phyloP scores from a whole-genome alignment of 495 filamentous ascomycete species.

The Corynascus novoguineensis region DNA sequence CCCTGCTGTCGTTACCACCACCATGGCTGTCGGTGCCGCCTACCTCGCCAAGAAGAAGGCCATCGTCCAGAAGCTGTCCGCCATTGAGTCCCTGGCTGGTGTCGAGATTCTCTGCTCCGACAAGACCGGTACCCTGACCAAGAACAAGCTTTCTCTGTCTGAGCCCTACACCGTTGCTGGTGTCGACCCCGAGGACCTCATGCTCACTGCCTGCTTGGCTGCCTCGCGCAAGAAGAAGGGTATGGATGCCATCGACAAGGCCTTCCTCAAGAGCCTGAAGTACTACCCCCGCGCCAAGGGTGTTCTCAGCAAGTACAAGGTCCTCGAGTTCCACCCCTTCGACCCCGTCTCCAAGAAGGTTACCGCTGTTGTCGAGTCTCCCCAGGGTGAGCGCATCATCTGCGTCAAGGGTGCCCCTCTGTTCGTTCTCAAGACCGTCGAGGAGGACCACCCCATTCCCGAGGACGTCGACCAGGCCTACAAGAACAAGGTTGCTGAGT shows the following conservation, averaged over 20 bases:
- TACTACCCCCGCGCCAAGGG: constrained; percentile 73
- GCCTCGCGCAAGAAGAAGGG: constrained; percentile 92
- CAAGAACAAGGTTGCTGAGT: constrained; percentile 85
- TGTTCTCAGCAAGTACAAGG: constrained; percentile 68
- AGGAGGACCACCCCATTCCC: constrained; percentile 70
- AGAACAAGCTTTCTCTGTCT: constrained; percentile 82
- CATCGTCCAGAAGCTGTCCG: constrained; percentile 92
- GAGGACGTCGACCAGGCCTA: constrained; percentile 71
- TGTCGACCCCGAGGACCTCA: constrained; percentile 75
- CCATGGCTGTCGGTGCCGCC: constrained; percentile 92
- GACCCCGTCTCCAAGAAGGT: constrained; percentile 95
- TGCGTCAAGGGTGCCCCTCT: constrained; percentile 91
- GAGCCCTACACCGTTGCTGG: constrained; percentile 79
- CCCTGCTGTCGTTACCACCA: constrained; percentile 90
- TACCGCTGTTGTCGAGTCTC: constrained; percentile 73
- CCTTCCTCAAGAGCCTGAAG: constrained; percentile 78
- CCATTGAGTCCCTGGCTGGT: constrained; percentile 90
- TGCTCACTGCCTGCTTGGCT: constrained; percentile 86
- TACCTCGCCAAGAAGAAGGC: constrained; percentile 94
- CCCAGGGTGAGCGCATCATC: constrained; percentile 70
- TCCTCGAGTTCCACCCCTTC: constrained; percentile 79
- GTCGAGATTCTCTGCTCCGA: constrained; percentile 97
- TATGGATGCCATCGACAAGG: constrained; percentile 92
- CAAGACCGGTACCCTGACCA: constrained; percentile 91
- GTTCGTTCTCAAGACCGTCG: constrained; percentile 75